Evolutionary conservation across 345 rosid species (phyloP).

Genomic region (Citrus medica): DNA sequence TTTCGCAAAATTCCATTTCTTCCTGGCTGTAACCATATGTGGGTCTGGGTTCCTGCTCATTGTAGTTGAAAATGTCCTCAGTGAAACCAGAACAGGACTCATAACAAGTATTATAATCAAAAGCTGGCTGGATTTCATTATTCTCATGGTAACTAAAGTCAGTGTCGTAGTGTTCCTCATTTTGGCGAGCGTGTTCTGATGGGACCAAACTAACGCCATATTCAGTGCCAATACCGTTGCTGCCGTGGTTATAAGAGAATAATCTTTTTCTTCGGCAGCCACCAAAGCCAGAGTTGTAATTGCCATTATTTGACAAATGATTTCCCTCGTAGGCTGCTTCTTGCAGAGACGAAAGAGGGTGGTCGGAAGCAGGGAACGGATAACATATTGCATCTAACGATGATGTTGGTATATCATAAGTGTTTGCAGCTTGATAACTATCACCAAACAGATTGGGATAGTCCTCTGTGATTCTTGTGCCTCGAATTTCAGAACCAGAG

Average conservation of each 20-base stretch:
- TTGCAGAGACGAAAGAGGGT: background rate
- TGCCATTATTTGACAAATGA: background rate
- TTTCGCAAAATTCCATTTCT: slow-evolving; percentile 17
- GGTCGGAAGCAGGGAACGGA: background rate
- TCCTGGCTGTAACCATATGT: slow-evolving; percentile 1
- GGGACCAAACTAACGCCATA: background rate
- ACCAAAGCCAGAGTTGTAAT: background rate
- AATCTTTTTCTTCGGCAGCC: slow-evolving; percentile 13
- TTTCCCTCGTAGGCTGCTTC: slow-evolving; percentile 16
- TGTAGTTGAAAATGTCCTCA: background rate
- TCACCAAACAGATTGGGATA: slow-evolving; percentile 4
- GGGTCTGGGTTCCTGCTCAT: slow-evolving; percentile 8
- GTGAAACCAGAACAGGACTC: slow-evolving; percentile 23
- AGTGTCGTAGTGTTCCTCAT: slow-evolving; percentile 12
- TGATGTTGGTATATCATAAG: slow-evolving; percentile 4
- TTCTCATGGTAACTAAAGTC: slow-evolving; percentile 3
- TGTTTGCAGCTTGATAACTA: background rate
- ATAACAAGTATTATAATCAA: slow-evolving; percentile 10
- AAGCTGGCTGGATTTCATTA: slow-evolving; percentile 12
- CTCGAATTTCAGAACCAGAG: background rate
- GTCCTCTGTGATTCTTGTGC: background rate
- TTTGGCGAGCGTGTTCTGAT: slow-evolving; percentile 8
- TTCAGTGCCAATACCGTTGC: background rate
- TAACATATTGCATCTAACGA: background rate
- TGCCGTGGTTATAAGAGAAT: slow-evolving; percentile 6